phyloP scores from a whole-genome alignment of 345 rosid species.

The Theobroma cacao region DNA sequence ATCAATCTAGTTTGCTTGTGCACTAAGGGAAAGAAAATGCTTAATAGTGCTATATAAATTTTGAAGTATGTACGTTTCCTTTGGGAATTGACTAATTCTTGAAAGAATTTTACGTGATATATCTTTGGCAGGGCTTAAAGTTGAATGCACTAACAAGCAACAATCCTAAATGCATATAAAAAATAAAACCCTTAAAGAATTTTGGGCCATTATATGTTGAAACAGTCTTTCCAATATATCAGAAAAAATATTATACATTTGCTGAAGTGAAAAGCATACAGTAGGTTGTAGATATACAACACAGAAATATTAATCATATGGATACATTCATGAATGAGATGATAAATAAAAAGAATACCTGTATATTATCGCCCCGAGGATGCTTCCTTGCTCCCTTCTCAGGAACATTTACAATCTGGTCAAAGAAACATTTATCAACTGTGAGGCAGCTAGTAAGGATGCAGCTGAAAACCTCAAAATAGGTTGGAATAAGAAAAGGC shows the following conservation, averaged over 20 bases:
- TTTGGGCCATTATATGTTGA: not conserved
- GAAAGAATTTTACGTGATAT: not conserved
- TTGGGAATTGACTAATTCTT: not conserved
- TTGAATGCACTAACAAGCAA: not conserved
- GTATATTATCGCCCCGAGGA: slow-evolving; percentile 94
- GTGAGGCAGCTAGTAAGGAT: slow-evolving; percentile 12
- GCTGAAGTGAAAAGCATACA: not conserved
- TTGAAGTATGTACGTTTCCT: not conserved
- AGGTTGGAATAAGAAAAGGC: not conserved
- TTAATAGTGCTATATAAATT: not conserved
- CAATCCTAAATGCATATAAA: not conserved
- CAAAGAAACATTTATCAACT: slow-evolving; percentile 20
- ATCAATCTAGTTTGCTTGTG: not conserved
- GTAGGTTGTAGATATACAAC: not conserved
- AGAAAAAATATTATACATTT: not conserved
- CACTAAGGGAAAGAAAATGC: not conserved
- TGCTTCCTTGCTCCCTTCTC: slow-evolving; percentile 99
- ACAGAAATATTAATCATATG: not conserved
- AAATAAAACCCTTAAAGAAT: not conserved
- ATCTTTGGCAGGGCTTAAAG: not conserved
- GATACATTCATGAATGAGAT: slow-evolving; percentile 1
- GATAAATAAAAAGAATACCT: slow-evolving; percentile 49
- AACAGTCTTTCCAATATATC: not conserved
- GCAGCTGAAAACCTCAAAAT: not conserved
- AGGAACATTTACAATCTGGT: slow-evolving; percentile 91